Base-by-base conservation (phyloP, 306 rosid genomes). In the Macrotyloma uniflorum region DNA sequence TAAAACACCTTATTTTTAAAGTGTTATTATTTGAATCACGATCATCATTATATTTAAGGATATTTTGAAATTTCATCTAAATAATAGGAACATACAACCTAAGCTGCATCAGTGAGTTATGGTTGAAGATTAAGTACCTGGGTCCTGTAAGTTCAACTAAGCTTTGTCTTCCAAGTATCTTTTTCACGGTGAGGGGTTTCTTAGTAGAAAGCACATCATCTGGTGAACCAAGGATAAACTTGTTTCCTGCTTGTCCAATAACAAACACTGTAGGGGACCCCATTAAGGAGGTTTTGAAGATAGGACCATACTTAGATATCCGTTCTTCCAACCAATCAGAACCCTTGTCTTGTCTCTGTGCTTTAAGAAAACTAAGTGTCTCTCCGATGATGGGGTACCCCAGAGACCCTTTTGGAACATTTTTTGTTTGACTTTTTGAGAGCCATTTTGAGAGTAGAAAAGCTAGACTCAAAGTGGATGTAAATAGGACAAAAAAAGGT, bases 371-470 rank as follows among this genome's bases (percentile, higher is more conserved):
- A 49, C 88, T 66, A 11, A 83, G 23, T 63, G 91, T 86, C 88
- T 88, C 91, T 82, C 89, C 88, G 1, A 86, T 75, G 5, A 85
- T 13, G 35, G 89, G 91, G 13, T 81, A 86, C 58, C 91, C 89
- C 20, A 81, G 55, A 75, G 91, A 88, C 30, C 91, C 89, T 79
- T 75, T 74, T n/a, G 91, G 89, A 32, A 88, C 62, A 73, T 83
- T 88, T 79, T 75, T 83, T 18, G 64, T 62, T 63, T 72, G 72
- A 76, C 67, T n/a, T 19, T 82, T 83, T 3, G 63, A 75, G 77
- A 85, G 49, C 42, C 81, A 20, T 64, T 83, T 83, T 58, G 72
- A 75, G 30, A 88, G 50, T 16, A 84, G 63, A 62, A 76, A 73
- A 69, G 74, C 80, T 49, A 71, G 12, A 74, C 68, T 40, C 75